Conservation (phyloP, 257 asterid species). For the Solanum lycopersicoides region DNA sequence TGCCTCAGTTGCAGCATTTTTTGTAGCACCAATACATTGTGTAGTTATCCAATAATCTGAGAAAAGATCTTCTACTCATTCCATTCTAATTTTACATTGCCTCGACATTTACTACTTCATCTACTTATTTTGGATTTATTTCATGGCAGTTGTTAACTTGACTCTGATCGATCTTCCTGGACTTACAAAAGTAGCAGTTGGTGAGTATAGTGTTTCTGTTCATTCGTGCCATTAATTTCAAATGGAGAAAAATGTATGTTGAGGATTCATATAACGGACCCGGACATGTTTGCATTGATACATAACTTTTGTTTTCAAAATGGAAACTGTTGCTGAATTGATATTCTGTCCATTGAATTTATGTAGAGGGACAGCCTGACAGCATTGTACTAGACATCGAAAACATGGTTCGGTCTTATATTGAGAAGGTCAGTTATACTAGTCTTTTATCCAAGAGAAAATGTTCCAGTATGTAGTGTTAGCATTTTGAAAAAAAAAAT, state of each 20-base stretch:
- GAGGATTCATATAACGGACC: neutral
- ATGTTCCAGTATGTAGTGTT: neutral
- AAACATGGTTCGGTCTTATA: conserved; percentile 86
- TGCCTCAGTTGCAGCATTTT: neutral
- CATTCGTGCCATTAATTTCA: neutral
- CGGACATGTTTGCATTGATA: neutral
- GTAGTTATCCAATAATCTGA: neutral
- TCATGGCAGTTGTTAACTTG: conserved; percentile 82
- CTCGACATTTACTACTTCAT: neutral
- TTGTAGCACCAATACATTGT: neutral
- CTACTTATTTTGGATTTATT: neutral
- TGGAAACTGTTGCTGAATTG: neutral
- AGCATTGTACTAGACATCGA: conserved; percentile 87
- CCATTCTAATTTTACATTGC: neutral
- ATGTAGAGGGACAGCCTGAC: conserved; percentile 87
- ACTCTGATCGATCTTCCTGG: conserved; percentile 97
- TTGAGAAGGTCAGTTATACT: conserved; percentile 64
- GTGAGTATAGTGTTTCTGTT: conserved; percentile 35
- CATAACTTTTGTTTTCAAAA: neutral
- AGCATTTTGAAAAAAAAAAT: neutral
- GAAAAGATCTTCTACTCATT: neutral
- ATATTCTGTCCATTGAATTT: conserved; percentile 1
- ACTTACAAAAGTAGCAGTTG: conserved; percentile 95
- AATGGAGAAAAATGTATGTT: neutral
- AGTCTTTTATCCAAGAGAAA: neutral